Conservation (phyloP, 306 rosid genomes). For the apple (Malus domestica) region ASM211411v1 NC_041799.1:36902501-36903000, state of each 20-base stretch:
- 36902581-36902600: background rate
- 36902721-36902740: background rate
- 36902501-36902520: background rate
- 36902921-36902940: conserved; percentile 81
- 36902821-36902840: conserved; percentile 95
- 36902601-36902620: background rate
- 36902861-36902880: conserved; percentile 92
- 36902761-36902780: background rate
- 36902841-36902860: conserved; percentile 99
- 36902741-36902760: background rate
- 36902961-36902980: conserved; percentile 8
- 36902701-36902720: background rate
- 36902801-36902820: conserved; percentile 73
- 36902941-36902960: background rate
- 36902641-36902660: background rate
- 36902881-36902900: conserved; percentile 99
- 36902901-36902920: conserved; percentile 96
- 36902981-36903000: background rate
- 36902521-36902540: background rate
- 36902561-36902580: background rate
- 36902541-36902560: too few relatives aligned
- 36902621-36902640: too few relatives aligned
- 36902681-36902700: background rate
- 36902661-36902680: background rate
- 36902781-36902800: background rate